Conservation (phyloP, 2,329 filamentous ascomycete genomes). For the Trichoderma polysporum region DNA sequence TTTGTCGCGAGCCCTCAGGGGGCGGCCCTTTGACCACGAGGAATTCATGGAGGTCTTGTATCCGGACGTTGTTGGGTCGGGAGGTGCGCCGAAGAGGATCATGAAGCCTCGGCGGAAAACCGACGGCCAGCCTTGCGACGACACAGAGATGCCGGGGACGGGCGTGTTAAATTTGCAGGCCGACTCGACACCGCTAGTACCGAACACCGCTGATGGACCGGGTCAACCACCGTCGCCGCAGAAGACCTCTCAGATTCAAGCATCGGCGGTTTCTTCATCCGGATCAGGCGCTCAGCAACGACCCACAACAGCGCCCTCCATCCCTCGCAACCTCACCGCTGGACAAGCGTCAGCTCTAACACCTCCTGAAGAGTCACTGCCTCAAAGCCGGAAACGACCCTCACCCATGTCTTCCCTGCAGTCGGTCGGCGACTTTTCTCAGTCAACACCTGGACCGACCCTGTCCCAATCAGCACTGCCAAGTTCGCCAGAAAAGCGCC, state of each 20-base stretch:
- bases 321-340: conserved; percentile 39
- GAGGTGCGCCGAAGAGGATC: conserved; percentile 58
- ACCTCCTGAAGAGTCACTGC: conserved; percentile 53
- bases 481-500: conserved; percentile 36
- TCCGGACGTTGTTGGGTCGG: conserved; percentile 59
- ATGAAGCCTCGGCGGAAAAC: conserved; percentile 54
- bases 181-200: conserved; percentile 31
- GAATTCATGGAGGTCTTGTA: conserved; percentile 61
- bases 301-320: conserved; percentile 37
- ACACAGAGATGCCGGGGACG: conserved; percentile 50
- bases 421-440: neutral
- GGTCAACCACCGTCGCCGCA: conserved; percentile 25
- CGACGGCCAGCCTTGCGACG: conserved; percentile 47
- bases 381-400: conserved; percentile 46
- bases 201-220: conserved; percentile 29
- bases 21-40: conserved; percentile 60
- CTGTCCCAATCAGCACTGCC: conserved; percentile 34
- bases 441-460: conserved; percentile 17
- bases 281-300: conserved; percentile 29
- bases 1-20: conserved; percentile 55
- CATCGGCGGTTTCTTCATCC: conserved; percentile 29
- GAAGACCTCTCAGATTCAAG: conserved; percentile 30
- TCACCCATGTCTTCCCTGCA: conserved; percentile 26
- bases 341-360: conserved; percentile 49
- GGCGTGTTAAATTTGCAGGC: conserved; percentile 46